phyloP scores from a whole-genome alignment of 495 filamentous ascomycete genomes.

The Neohortaea acidophila region DNA sequence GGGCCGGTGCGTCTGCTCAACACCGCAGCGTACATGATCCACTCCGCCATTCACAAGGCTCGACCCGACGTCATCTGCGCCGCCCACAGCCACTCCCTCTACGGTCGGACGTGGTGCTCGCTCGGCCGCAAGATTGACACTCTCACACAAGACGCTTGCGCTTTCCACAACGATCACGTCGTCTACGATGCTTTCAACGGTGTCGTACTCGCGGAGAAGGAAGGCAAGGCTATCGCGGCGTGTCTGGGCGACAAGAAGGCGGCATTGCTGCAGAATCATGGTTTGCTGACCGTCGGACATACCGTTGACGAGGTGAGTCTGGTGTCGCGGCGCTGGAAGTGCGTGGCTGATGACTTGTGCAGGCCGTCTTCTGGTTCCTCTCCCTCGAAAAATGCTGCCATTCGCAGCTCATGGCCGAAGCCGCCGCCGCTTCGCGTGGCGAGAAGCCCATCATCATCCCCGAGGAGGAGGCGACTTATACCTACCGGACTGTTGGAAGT shows the following conservation, averaged over 20 bases:
- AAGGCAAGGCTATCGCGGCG: slow-evolving; percentile 53
- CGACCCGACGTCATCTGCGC: slow-evolving; percentile 59
- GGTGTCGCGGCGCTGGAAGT: background rate
- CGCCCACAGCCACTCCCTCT: slow-evolving; percentile 55
- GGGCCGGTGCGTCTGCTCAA: slow-evolving; percentile 49
- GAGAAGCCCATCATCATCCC: slow-evolving; percentile 49
- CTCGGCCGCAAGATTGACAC: slow-evolving; percentile 54
- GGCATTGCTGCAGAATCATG: slow-evolving; percentile 57
- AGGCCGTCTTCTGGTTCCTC: slow-evolving; percentile 58
- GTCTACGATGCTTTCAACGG: slow-evolving; percentile 56
- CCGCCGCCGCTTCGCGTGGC: slow-evolving; percentile 51
- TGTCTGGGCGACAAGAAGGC: slow-evolving; percentile 53
- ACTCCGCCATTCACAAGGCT: slow-evolving; percentile 42
- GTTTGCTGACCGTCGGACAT: slow-evolving; percentile 35
- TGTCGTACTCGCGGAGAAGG: slow-evolving; percentile 54
- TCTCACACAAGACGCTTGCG: slow-evolving; percentile 35
- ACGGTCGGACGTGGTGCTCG: slow-evolving; percentile 53
- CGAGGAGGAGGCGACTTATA: slow-evolving; percentile 51
- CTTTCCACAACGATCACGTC: slow-evolving; percentile 40
- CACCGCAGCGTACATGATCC: slow-evolving; percentile 38
- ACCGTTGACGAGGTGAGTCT: slow-evolving; percentile 23
- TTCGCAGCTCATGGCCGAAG: slow-evolving; percentile 61
- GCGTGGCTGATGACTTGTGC: slow-evolving; percentile 11
- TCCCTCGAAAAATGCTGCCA: slow-evolving; percentile 62
- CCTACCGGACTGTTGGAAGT: slow-evolving; percentile 50